These are phyloP conservation scores for Taiozyma sp. DNA, from an alignment of 1,139 yeast genomes.

Conservation along the genomic window DNA sequence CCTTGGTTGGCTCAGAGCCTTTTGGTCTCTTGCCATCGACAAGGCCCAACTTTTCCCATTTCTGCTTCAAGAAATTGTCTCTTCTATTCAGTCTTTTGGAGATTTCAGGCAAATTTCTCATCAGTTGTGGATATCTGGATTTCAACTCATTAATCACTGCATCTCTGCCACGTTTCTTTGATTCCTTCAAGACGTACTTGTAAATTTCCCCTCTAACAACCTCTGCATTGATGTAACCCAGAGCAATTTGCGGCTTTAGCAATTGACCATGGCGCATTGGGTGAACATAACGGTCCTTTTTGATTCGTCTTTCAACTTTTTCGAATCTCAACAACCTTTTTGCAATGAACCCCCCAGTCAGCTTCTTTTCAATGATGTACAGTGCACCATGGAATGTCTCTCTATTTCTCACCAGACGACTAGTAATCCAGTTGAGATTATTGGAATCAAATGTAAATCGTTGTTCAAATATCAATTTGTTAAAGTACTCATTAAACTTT, in stretches of 20 bases:
- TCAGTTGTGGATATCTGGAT: slow-evolving; percentile 14
- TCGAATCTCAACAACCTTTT: slow-evolving; percentile 5
- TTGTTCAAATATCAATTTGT: slow-evolving; percentile 25
- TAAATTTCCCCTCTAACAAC: slow-evolving; percentile 6
- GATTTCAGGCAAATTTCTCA: slow-evolving; percentile 8
- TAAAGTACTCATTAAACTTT: slow-evolving; percentile 11
- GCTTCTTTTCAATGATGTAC: slow-evolving; percentile 30
- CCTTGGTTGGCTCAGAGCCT: background rate
- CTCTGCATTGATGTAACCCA: slow-evolving; percentile 10
- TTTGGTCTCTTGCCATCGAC: background rate
- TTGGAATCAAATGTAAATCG: slow-evolving; percentile 34
- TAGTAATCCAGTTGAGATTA: slow-evolving; percentile 35
- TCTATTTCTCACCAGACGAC: slow-evolving; percentile 25
- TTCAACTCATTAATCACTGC: slow-evolving; percentile 5
- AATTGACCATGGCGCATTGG: slow-evolving; percentile 5
- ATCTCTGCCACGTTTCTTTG: slow-evolving; percentile 1
- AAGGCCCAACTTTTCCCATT: background rate
- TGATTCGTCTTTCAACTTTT: slow-evolving; percentile 2
- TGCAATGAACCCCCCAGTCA: slow-evolving; percentile 34
- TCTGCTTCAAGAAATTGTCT: background rate
- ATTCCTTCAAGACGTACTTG: slow-evolving; percentile 10
- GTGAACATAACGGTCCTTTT: slow-evolving; percentile 1
- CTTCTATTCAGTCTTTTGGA: slow-evolving; percentile 10
- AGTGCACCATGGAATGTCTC: slow-evolving; percentile 31
- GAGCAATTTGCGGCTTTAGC: slow-evolving; percentile 10